Percentiles rank a stretch among this genome's conserved stretches.
phyloP scores from a whole-genome alignment of 1,284 basidiomycete genomes.

The Puccinia horiana region DNA sequence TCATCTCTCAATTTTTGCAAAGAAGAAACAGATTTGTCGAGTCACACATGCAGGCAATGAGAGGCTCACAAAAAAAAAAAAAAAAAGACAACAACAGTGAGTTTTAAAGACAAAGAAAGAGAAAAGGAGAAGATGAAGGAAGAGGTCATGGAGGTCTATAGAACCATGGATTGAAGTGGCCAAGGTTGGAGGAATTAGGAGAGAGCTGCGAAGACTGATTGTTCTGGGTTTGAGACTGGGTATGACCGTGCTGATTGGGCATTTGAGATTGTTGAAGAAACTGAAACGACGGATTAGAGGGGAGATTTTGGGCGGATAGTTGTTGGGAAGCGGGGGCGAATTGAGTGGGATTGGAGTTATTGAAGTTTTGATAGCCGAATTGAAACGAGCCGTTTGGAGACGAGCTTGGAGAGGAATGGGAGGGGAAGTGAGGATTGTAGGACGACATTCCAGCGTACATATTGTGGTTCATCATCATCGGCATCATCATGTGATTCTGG shows the following conservation, averaged over 20 bases:
- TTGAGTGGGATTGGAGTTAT: not conserved
- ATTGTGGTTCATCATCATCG: conserved; percentile 9
- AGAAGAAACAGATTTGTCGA: too few species aligned
- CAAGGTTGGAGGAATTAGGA: not conserved
- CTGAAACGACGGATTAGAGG: not conserved
- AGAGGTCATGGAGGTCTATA: not conserved
- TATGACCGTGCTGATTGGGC: not conserved
- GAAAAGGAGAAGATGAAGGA: not conserved
- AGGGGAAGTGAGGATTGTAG: conserved; percentile 23
- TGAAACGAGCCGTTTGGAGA: not conserved
- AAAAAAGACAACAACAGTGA: not conserved
- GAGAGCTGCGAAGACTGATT: not conserved
- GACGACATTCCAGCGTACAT: not conserved
- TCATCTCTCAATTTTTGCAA: too few species aligned
- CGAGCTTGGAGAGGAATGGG: not conserved
- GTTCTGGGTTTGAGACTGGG: not conserved
- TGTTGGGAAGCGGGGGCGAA: not conserved
- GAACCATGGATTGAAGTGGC: conserved; percentile 4
- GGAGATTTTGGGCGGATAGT: not conserved
- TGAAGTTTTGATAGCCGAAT: not conserved
- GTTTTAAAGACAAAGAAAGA: not conserved
- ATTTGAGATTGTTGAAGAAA: not conserved
- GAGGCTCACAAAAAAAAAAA: not conserved
- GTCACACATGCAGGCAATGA: too few species aligned
- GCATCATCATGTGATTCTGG: conserved; percentile 10